Conservation (phyloP, 1,284 basidiomycete species). For the Malassezia psittaci region DNA sequence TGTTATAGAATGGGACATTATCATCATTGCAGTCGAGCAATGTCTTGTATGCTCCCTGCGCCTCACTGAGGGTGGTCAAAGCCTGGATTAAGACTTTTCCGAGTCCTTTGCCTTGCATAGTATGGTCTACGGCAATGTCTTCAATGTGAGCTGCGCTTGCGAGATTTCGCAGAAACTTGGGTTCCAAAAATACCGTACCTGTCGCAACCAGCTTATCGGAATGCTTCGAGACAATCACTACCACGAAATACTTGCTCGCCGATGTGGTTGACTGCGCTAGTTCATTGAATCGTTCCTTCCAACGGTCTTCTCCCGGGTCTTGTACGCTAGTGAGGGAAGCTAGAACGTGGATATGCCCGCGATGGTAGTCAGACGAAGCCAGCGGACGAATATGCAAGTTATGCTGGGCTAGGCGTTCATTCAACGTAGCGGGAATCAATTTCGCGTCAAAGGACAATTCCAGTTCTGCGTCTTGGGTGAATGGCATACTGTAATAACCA, state of each 20-base stretch:
- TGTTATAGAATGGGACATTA: slow-evolving; percentile 96
- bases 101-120: slow-evolving; percentile 77
- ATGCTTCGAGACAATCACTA: slow-evolving; percentile 68
- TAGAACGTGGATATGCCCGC: slow-evolving; percentile 74
- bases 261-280: slow-evolving; percentile 11
- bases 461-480: slow-evolving; percentile 62
- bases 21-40: slow-evolving; percentile 86
- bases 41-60: slow-evolving; percentile 77
- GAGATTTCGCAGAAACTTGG: slow-evolving; percentile 76
- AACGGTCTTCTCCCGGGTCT: slow-evolving; percentile 61
- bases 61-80: slow-evolving; percentile 64
- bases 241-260: slow-evolving; percentile 59
- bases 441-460: slow-evolving; percentile 64
- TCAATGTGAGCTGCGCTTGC: slow-evolving; percentile 88
- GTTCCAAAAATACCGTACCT: slow-evolving; percentile 75
- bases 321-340: slow-evolving; percentile 67
- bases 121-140: slow-evolving; percentile 84
- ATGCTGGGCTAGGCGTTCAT: slow-evolving; percentile 54
- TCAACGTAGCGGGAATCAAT: slow-evolving; percentile 59
- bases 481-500: slow-evolving; percentile 32
- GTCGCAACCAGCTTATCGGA: slow-evolving; percentile 73
- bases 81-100: slow-evolving; percentile 77
- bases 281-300: slow-evolving; percentile 28
- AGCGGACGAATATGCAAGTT: slow-evolving; percentile 68
- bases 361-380: slow-evolving; percentile 68